Percentiles rank a stretch among this genome's conserved stretches.
These are phyloP conservation scores for Lentinus tigrinus DNA, from an alignment of 768 basidiomycete genomes.

Conservation along the genomic window DNA sequence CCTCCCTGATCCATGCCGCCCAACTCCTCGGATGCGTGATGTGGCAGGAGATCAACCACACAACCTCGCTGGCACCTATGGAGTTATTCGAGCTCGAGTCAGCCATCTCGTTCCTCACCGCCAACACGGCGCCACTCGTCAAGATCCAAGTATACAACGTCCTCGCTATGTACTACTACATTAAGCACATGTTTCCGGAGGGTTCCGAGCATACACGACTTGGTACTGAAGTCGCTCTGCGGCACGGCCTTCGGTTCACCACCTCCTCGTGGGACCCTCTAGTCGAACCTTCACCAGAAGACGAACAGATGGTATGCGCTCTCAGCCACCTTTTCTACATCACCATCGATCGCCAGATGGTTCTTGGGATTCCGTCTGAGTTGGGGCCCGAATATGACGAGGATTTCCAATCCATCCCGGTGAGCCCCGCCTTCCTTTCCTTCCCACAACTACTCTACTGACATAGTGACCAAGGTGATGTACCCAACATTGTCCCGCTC, in stretches of 20 bases:
- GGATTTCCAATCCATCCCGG: neutral
- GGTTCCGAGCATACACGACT: neutral
- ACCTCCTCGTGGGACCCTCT: neutral
- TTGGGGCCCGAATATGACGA: neutral
- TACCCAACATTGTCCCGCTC: neutral
- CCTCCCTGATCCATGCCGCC: neutral
- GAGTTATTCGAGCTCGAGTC: neutral
- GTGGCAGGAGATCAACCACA: neutral
- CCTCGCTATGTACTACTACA: neutral
- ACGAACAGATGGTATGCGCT: neutral
- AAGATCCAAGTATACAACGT: neutral
- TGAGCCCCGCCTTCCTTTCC: neutral
- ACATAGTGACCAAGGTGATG: neutral
- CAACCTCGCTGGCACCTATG: neutral
- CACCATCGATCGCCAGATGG: neutral
- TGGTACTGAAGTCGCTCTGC: neutral
- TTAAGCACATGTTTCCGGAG: neutral
- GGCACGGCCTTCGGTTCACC: neutral
- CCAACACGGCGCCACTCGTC: neutral
- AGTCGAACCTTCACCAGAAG: neutral
- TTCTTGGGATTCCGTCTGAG: neutral
- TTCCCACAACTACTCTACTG: neutral
- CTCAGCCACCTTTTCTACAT: neutral
- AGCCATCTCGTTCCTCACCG: neutral
- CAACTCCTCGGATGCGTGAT: neutral